These are phyloP conservation scores for Teunomyces kruisii DNA, from an alignment of 805 yeast genomes.

Conservation along the genomic window DNA sequence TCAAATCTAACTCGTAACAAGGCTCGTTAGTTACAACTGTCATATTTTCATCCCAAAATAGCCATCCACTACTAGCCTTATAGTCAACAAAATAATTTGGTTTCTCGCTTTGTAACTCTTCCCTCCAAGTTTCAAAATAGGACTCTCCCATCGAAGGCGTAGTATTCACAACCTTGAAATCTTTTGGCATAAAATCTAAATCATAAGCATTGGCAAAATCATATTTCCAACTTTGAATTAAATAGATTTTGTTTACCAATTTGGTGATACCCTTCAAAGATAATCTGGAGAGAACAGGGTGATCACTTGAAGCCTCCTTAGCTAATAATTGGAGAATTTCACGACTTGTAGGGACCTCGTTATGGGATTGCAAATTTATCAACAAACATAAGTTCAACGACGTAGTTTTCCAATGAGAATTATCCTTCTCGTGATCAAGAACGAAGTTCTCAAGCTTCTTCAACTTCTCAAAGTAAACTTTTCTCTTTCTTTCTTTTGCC, in stretches of 20 bases:
- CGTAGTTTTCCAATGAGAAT: conserved; percentile 58
- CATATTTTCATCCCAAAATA: conserved; percentile 68
- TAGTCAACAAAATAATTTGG: conserved; percentile 61
- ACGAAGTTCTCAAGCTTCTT: conserved; percentile 41
- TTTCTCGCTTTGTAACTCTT: conserved; percentile 50
- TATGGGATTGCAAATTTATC: conserved; percentile 51
- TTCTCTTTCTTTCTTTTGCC: conserved; percentile 65
- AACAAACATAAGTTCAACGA: conserved; percentile 50
- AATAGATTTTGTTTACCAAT: conserved; percentile 41
- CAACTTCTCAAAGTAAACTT: conserved; percentile 39
- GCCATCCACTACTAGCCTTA: conserved; percentile 60
- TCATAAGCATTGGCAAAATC: conserved; percentile 45
- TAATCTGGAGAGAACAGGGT: conserved; percentile 63
- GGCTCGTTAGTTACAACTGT: conserved; percentile 43
- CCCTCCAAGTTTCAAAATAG: conserved; percentile 43
- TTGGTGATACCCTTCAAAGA: conserved; percentile 61
- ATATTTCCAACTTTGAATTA: conserved; percentile 48
- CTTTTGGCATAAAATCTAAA: conserved; percentile 31
- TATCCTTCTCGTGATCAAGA: conserved; percentile 22
- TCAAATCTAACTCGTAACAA: conserved; percentile 28
- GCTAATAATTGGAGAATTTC: conserved; percentile 45
- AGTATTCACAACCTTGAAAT: conserved; percentile 45
- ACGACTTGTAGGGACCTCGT: conserved; percentile 45
- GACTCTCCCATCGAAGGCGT: conserved; percentile 28
- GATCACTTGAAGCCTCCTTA: conserved; percentile 53